Evolutionary conservation across 495 filamentous ascomycete genomes (phyloP).

Genomic region (Pseudevernia furfuracea): DNA sequence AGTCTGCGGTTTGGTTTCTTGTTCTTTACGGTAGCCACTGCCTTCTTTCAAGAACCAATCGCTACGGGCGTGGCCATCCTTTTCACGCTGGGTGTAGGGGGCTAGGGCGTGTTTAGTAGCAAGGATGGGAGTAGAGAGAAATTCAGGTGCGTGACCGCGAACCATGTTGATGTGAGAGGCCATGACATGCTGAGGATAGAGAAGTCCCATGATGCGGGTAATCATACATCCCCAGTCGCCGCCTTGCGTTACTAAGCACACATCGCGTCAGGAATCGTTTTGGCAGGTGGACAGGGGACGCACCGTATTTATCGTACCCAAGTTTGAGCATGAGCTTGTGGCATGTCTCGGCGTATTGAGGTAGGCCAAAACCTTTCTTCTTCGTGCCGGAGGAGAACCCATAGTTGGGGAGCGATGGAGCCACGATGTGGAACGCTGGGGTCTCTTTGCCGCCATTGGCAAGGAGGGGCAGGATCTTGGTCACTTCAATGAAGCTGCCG

Average conservation of each 20-base stretch:
- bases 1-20: slow-evolving; percentile 58
- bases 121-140: slow-evolving; percentile 36
- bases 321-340: slow-evolving; percentile 62
- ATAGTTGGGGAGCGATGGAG: slow-evolving; percentile 37
- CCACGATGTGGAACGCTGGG: slow-evolving; percentile 38
- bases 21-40: slow-evolving; percentile 48
- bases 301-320: slow-evolving; percentile 57
- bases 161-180: slow-evolving; percentile 62
- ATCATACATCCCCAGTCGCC: slow-evolving; percentile 64
- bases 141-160: slow-evolving; percentile 32
- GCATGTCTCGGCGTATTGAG: slow-evolving; percentile 53
- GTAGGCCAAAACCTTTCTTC: slow-evolving; percentile 45
- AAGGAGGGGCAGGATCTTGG: slow-evolving; percentile 33
- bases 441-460: slow-evolving; percentile 20
- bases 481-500: slow-evolving; percentile 36
- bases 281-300: slow-evolving; percentile 2
- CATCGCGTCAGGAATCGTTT: not conserved
- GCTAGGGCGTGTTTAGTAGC: slow-evolving; percentile 36
- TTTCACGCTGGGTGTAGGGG: slow-evolving; percentile 32
- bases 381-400: slow-evolving; percentile 34
- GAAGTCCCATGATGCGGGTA: slow-evolving; percentile 47
- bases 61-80: slow-evolving; percentile 41
- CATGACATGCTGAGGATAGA: slow-evolving; percentile 49
- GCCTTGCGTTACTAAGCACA: slow-evolving; percentile 47
- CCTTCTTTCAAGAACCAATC: slow-evolving; percentile 46